phyloP scores from a whole-genome alignment of 1,139 yeast species.

The Debaryomyces subglobosus region DNA sequence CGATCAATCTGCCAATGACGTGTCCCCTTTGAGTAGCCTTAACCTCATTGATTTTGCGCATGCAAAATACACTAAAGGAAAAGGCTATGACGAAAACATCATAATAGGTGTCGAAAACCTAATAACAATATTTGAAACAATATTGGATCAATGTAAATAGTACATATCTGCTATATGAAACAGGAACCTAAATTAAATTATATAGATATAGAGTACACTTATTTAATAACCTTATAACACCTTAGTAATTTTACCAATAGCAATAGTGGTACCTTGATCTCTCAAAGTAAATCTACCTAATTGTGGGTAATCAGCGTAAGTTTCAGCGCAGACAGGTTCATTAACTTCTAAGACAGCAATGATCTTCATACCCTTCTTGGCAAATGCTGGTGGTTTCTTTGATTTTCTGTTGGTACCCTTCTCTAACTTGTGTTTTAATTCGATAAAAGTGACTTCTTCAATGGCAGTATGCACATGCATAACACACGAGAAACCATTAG shows the following conservation, averaged over 20 bases:
- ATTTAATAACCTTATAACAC: constrained; percentile 43
- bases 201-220: neutral
- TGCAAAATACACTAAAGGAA: constrained; percentile 61
- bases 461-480: constrained; percentile 99
- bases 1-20: constrained; percentile 21
- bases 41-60: constrained; percentile 91
- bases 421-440: constrained; percentile 88
- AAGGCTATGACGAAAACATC: constrained; percentile 73
- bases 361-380: constrained; percentile 98
- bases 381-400: constrained; percentile 97
- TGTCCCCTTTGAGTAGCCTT: constrained; percentile 45
- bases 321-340: constrained; percentile 91
- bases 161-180: neutral
- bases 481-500: constrained; percentile 96
- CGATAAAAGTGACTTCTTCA: constrained; percentile 85
- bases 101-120: constrained; percentile 69
- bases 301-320: constrained; percentile 89
- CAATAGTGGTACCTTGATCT: constrained; percentile 97
- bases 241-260: constrained; percentile 94
- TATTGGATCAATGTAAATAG: constrained; percentile 9
- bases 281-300: constrained; percentile 97
- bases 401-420: constrained; percentile 96
- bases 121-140: constrained; percentile 42
- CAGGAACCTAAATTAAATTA: constrained; percentile 5
- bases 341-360: constrained; percentile 86